These are phyloP conservation scores for Forsythia suspensa DNA, from an alignment of 257 asterid genomes.

Conservation along the genomic window DNA sequence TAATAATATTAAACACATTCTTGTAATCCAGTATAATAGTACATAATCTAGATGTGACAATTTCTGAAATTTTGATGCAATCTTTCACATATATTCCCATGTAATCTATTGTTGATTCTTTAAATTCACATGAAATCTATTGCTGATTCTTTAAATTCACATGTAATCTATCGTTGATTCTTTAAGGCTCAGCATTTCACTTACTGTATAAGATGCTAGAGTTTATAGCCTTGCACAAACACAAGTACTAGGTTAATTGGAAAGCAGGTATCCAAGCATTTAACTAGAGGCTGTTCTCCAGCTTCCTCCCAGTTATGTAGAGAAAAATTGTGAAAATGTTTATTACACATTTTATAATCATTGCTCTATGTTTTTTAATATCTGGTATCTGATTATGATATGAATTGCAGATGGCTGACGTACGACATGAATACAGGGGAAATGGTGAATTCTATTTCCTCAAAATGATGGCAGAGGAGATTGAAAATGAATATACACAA, in stretches of 20 bases:
- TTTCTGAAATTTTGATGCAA: no score
- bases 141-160: neutral
- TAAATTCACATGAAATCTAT: neutral
- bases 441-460: constrained; percentile 4
- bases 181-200: neutral
- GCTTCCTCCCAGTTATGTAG: neutral
- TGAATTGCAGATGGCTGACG: constrained; percentile 17
- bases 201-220: neutral
- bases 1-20: no score
- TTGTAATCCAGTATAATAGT: no score
- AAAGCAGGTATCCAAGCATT: neutral
- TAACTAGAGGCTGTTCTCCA: neutral
- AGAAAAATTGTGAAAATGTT: neutral
- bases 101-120: no score
- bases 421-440: neutral
- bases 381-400: neutral
- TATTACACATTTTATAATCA: neutral
- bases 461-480: constrained; percentile 15
- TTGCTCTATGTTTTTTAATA: neutral
- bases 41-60: no score
- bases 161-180: neutral
- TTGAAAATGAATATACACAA: constrained; percentile 4
- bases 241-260: neutral
- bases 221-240: neutral
- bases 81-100: no score